phyloP scores from a whole-genome alignment of 768 basidiomycete genomes.

The Roridomyces roridus region DNA sequence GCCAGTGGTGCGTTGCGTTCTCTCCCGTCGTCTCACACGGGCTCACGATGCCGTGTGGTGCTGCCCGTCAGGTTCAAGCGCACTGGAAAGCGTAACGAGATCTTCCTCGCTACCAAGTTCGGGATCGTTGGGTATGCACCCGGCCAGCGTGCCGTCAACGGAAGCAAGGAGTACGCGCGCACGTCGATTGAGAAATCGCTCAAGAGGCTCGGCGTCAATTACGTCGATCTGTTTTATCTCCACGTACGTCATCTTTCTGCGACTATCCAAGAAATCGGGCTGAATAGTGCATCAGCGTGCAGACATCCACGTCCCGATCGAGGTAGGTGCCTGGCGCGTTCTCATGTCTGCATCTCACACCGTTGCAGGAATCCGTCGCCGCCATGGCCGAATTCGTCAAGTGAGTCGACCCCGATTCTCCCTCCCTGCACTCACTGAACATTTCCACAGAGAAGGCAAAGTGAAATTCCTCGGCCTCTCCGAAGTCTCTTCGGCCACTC shows the following conservation, averaged over 20 bases:
- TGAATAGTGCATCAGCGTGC: too few species aligned
- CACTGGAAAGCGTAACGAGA: constrained; percentile 16
- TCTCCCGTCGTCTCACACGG: too few species aligned
- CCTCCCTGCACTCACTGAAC: constrained; percentile 5
- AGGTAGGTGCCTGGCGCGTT: background rate
- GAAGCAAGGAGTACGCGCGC: constrained; percentile 36
- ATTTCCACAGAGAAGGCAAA: constrained; percentile 41
- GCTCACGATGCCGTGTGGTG: too few species aligned
- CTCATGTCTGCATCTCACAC: background rate
- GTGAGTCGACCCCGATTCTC: constrained; percentile 33
- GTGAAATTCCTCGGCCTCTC: constrained; percentile 59
- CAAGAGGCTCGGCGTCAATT: constrained; percentile 32
- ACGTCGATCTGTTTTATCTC: constrained; percentile 39
- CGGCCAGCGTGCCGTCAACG: background rate
- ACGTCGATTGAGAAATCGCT: constrained; percentile 37
- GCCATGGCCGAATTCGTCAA: constrained; percentile 44
- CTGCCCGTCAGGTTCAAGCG: constrained; percentile 25
- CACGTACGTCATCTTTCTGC: background rate
- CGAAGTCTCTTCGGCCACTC: constrained; percentile 46
- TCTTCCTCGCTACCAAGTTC: constrained; percentile 20
- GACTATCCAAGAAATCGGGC: too few species aligned
- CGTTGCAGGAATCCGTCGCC: constrained; percentile 28
- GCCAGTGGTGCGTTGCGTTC: constrained; percentile 51
- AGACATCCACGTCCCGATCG: constrained; percentile 34
- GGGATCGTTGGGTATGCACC: constrained; percentile 15